Base-by-base conservation (phyloP, 2,329 filamentous ascomycete genomes). In the Amylocarpus encephaloides region DNA sequence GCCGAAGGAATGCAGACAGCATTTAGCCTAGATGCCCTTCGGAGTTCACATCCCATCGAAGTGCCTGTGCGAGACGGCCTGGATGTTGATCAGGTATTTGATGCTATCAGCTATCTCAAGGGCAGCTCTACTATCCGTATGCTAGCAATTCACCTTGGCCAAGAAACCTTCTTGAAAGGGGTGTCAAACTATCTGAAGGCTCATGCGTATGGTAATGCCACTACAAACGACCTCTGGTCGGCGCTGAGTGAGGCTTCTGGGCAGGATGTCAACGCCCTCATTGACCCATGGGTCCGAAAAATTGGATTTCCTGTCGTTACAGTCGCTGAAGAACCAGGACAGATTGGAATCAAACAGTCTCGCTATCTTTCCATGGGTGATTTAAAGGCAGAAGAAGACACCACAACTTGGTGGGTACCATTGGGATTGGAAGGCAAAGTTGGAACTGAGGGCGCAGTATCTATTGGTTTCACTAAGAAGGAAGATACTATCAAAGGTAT, bases 31-130 rank as follows among this genome's bases (percentile, higher is more conserved):
- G 93, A 98, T 65, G 84, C 88, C 41, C 81, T 98, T 59, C 86
- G 93, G 42, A 88, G 89, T 38, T 95, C 90, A 44, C 93, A 98
- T 68, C 88, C 93, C 7, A 96, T 98, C 59, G 92, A 98, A 68
- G 93, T 98, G 6, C 88, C 90, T 0, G 93, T 98, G 29, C 84
- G 83, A 61, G 91, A 96, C 67, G 93, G 91, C 29, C 79, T 97
- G 10, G 93, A 97, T 61, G 89, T 97, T 58, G 94, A 97, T 68
- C 93, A 98, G 69, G 95, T 97, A 58, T 98, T 98, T 65, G 93
- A 98, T 67, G 81, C 85, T 67, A 97, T 98, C 70, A 94, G 88
- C 70, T 98, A 97, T 67, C 77, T 94, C 55, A 97, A 98, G 73
- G 93, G 93, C 33, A 95, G 89, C 72, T 95, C 92, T 2, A 88